Percentiles rank a stretch among this genome's conserved stretches.
These are phyloP conservation scores for Coccomyxa subellipsoidea DNA, from an alignment of 163 green algal species.

Conservation along the genomic window DNA sequence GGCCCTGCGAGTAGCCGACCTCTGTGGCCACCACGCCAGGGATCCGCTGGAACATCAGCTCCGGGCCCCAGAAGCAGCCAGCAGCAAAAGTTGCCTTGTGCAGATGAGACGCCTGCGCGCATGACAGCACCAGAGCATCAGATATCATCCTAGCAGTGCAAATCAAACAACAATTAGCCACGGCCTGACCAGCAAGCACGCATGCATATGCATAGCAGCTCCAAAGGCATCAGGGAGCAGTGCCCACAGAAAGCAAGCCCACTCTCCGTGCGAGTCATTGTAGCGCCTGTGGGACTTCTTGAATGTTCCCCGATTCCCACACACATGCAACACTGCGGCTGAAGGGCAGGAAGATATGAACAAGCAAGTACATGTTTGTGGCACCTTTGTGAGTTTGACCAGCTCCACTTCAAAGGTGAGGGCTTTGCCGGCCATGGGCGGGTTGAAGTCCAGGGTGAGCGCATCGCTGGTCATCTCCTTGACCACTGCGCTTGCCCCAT, in stretches of 20 bases:
- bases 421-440: constrained; percentile 66
- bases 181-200: too few relatives aligned
- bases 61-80: constrained; percentile 74
- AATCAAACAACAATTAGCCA: too few relatives aligned
- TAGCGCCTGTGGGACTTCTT: too few relatives aligned
- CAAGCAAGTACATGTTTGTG: neutral
- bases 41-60: constrained; percentile 65
- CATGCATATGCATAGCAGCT: too few relatives aligned
- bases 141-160: too few relatives aligned
- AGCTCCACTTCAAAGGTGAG: constrained; percentile 75
- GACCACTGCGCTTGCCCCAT: constrained; percentile 51
- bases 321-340: too few relatives aligned
- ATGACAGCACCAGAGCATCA: neutral
- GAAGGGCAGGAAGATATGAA: neutral
- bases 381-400: constrained; percentile 32
- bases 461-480: constrained; percentile 12
- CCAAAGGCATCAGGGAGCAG: too few relatives aligned
- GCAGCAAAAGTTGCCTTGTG: constrained; percentile 62
- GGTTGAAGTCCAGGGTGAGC: constrained; percentile 70
- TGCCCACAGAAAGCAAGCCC: too few relatives aligned
- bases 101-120: constrained; percentile 34
- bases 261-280: too few relatives aligned
- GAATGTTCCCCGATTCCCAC: too few relatives aligned
- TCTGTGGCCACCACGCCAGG: constrained; percentile 58
- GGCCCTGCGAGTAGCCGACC: constrained; percentile 52